Evolutionary conservation across 2,329 filamentous ascomycete species (phyloP).

Genomic region (Talaromyces pinophilus): DNA sequence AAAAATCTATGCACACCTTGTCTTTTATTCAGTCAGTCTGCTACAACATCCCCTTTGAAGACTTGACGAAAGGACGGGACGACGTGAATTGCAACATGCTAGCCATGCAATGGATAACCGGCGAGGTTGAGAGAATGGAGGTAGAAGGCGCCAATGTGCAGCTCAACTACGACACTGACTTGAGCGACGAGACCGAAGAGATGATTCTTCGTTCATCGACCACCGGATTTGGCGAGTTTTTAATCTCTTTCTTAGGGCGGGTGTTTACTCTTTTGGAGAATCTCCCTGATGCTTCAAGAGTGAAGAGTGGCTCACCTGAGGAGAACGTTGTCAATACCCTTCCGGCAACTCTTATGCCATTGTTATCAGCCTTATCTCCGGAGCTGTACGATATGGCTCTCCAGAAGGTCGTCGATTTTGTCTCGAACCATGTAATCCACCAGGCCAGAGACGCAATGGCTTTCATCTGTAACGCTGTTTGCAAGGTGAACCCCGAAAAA

Average conservation of each 20-base stretch:
- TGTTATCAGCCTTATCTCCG: slow-evolving; percentile 87
- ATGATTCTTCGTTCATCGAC: slow-evolving; percentile 90
- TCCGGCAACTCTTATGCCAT: slow-evolving; percentile 83
- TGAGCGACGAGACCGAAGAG: slow-evolving; percentile 83
- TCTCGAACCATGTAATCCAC: slow-evolving; percentile 91
- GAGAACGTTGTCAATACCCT: slow-evolving; percentile 96
- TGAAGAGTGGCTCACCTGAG: slow-evolving; percentile 88
- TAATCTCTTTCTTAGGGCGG: slow-evolving; percentile 84
- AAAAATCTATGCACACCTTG: slow-evolving; percentile 92
- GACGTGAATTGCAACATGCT: slow-evolving; percentile 72
- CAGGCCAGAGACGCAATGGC: slow-evolving; percentile 97
- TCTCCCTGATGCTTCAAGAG: slow-evolving; percentile 82
- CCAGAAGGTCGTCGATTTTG: slow-evolving; percentile 88
- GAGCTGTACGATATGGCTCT: slow-evolving; percentile 90
- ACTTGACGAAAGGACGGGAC: slow-evolving; percentile 69
- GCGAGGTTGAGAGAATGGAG: slow-evolving; percentile 92
- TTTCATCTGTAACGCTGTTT: slow-evolving; percentile 94
- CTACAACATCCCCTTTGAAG: slow-evolving; percentile 91
- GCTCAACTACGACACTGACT: slow-evolving; percentile 78
- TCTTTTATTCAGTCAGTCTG: slow-evolving; percentile 94
- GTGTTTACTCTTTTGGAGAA: slow-evolving; percentile 97
- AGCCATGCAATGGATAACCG: slow-evolving; percentile 90
- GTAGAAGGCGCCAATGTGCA: slow-evolving; percentile 79
- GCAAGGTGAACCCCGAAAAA: slow-evolving; percentile 93
- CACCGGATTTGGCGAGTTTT: slow-evolving; percentile 88